Percentiles rank a stretch among this genome's conserved stretches.
These are phyloP conservation scores for Citrus trifoliata DNA, from an alignment of 345 rosid genomes.

Conservation along the genomic window DNA sequence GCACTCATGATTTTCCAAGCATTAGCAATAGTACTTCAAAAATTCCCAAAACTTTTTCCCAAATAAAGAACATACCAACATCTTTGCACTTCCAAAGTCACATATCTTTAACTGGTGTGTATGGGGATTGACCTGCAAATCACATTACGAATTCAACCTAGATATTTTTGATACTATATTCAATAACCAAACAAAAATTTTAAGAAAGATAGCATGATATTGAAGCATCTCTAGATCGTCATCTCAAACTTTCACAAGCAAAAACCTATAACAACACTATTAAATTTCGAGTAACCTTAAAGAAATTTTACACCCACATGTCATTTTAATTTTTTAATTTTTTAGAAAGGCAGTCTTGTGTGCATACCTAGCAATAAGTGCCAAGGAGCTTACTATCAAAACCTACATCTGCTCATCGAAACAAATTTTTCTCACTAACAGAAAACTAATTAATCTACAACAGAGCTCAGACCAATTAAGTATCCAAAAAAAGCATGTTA, in stretches of 20 bases:
- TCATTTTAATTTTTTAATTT: neutral
- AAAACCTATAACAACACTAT: neutral
- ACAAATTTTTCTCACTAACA: neutral
- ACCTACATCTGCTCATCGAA: neutral
- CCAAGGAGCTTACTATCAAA: neutral
- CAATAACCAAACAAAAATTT: neutral
- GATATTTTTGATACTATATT: neutral
- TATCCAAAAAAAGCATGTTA: neutral
- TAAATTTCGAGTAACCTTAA: neutral
- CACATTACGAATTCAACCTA: slow-evolving; percentile 14
- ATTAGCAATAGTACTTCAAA: slow-evolving; percentile 5
- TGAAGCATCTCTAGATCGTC: neutral
- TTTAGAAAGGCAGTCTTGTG: neutral
- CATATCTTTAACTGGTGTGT: slow-evolving; percentile 90
- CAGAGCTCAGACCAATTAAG: neutral
- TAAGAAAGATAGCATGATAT: neutral
- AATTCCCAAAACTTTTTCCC: neutral
- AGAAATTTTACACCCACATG: neutral
- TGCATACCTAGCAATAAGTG: neutral
- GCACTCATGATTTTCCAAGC: neutral
- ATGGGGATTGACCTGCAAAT: slow-evolving; percentile 81
- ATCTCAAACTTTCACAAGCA: neutral
- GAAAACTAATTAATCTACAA: neutral
- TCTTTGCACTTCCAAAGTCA: slow-evolving; percentile 99
- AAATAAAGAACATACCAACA: slow-evolving; percentile 61